Evolutionary conservation across 805 yeast genomes (phyloP).

Genomic region (Cyberlindnera nakhonratchasimensis): DNA sequence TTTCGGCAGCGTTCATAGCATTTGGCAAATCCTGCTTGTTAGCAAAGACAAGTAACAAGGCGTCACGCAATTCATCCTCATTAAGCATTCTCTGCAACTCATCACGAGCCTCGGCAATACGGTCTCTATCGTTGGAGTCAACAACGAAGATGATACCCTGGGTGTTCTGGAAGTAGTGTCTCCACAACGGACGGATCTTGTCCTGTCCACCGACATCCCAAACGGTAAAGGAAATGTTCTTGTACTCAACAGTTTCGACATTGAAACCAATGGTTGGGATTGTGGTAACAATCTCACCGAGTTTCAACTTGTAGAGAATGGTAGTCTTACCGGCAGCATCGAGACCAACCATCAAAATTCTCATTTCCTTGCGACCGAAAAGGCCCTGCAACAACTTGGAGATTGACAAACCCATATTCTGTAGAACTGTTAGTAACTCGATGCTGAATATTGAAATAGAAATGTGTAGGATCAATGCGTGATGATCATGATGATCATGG

Average conservation of each 20-base stretch:
- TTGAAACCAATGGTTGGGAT: constrained; percentile 97
- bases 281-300: constrained; percentile 94
- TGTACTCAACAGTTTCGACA: constrained; percentile 96
- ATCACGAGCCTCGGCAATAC: constrained; percentile 97
- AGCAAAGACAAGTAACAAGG: constrained; percentile 91
- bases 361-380: constrained; percentile 96
- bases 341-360: constrained; percentile 96
- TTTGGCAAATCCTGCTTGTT: constrained; percentile 99
- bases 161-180: constrained; percentile 98
- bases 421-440: constrained; percentile 5
- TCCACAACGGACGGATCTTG: constrained; percentile 97
- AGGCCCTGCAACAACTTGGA: constrained; percentile 93
- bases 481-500: no score
- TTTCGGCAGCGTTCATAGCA: constrained; percentile 98
- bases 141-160: constrained; percentile 98
- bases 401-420: constrained; percentile 87
- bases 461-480: not conserved
- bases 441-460: not conserved
- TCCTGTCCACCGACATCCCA: constrained; percentile 99
- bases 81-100: constrained; percentile 97
- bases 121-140: constrained; percentile 96
- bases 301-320: constrained; percentile 88
- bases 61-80: constrained; percentile 97
- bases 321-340: constrained; percentile 99
- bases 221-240: constrained; percentile 93